phyloP scores from a whole-genome alignment of 164 flowering plant genomes.

The Litsea cubeba region DNA sequence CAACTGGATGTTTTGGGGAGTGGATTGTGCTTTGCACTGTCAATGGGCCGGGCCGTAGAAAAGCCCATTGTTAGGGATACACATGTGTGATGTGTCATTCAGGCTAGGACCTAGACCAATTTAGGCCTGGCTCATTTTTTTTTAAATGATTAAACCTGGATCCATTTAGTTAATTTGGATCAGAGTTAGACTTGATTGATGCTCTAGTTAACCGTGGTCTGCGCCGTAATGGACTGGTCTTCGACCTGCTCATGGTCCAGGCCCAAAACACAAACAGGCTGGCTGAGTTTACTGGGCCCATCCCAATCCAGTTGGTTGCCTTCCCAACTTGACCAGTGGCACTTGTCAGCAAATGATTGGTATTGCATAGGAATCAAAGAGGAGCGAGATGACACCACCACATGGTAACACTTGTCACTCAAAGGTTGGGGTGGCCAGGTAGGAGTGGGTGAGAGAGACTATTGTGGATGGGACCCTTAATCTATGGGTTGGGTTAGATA shows the following conservation, averaged over 20 bases:
- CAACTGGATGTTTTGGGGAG: not conserved
- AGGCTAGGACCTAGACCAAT: not conserved
- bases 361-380: not conserved
- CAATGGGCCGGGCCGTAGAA: not conserved
- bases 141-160: no score
- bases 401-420: slow-evolving; percentile 11
- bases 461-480: slow-evolving; percentile 15
- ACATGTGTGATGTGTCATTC: no score
- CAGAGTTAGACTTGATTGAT: not conserved
- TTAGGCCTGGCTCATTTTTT: not conserved
- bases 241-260: not conserved
- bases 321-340: not conserved
- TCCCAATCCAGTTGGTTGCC: no score
- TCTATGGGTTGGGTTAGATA: slow-evolving; percentile 2
- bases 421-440: slow-evolving; percentile 1
- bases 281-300: no score
- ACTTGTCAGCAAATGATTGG: slow-evolving; percentile 12
- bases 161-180: not conserved
- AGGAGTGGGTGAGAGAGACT: slow-evolving; percentile 10
- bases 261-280: not conserved
- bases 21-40: not conserved
- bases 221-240: not conserved
- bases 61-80: not conserved
- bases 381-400: not conserved
- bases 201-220: not conserved